Conservation (phyloP, 1,284 basidiomycete genomes). For the Coniferiporia weirii region DNA sequence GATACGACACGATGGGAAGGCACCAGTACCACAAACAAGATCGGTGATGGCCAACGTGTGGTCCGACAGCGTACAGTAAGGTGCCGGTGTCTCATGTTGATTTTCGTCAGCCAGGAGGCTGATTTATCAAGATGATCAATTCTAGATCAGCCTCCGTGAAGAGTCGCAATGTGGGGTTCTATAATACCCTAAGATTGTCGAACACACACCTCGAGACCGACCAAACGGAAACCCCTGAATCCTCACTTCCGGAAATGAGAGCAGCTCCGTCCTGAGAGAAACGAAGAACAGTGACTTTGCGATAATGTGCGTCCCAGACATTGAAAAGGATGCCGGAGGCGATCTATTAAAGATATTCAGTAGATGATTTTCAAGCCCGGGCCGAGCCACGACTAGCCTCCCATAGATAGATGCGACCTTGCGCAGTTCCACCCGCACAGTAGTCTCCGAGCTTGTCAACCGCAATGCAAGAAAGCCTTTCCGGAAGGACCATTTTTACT, state of each 20-base stretch:
- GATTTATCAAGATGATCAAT: slow-evolving; percentile 15
- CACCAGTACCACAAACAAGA: slow-evolving; percentile 72
- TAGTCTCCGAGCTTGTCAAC: slow-evolving; percentile 70
- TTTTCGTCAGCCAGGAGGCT: slow-evolving; percentile 59
- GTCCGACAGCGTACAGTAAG: slow-evolving; percentile 81
- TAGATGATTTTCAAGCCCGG: slow-evolving; percentile 12
- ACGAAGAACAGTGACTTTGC: slow-evolving; percentile 73
- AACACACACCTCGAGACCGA: slow-evolving; percentile 70
- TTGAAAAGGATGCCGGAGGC: slow-evolving; percentile 85
- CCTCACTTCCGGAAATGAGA: slow-evolving; percentile 83
- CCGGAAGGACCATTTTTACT: slow-evolving; percentile 83
- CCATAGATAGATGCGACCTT: slow-evolving; percentile 93
- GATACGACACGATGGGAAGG: slow-evolving; percentile 73
- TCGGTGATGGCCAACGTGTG: slow-evolving; percentile 89
- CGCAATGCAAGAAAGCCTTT: slow-evolving; percentile 78
- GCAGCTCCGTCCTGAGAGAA: slow-evolving; percentile 81
- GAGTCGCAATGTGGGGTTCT: background rate
- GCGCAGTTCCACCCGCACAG: slow-evolving; percentile 82
- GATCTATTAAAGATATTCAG: slow-evolving; percentile 47
- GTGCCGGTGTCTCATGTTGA: slow-evolving; percentile 66
- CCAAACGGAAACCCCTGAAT: slow-evolving; percentile 88
- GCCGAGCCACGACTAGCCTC: slow-evolving; percentile 55
- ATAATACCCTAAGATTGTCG: slow-evolving; percentile 15
- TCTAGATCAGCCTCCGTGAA: slow-evolving; percentile 19
- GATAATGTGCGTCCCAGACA: slow-evolving; percentile 94